These are phyloP conservation scores for Zasmidium cellare DNA, from an alignment of 2,329 filamentous ascomycete species.

Conservation along the genomic window DNA sequence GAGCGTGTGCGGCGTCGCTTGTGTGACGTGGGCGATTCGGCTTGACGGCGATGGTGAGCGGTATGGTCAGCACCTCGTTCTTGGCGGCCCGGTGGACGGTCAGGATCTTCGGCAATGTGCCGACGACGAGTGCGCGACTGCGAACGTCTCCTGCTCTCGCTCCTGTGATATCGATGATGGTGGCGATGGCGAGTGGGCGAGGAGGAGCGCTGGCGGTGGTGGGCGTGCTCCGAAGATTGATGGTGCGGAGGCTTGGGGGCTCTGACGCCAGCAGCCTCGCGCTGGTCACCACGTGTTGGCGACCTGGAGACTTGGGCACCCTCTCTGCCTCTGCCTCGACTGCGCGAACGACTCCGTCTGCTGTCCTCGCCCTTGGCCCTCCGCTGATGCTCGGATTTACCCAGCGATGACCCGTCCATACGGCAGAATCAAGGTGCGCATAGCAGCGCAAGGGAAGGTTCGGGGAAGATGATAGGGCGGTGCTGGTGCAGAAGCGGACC, in stretches of 20 bases:
- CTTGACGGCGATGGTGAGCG: slow-evolving; percentile 15
- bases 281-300: slow-evolving; percentile 6
- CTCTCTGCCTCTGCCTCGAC: slow-evolving; percentile 1
- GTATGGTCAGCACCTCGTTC: slow-evolving; percentile 9
- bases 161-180: not conserved
- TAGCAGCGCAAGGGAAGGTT: slow-evolving; percentile 7
- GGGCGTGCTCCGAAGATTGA: not conserved
- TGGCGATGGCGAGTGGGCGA: slow-evolving; percentile 13
- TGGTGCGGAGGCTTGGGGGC: slow-evolving; percentile 5
- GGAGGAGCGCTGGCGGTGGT: slow-evolving; percentile 11
- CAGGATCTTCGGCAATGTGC: slow-evolving; percentile 2
- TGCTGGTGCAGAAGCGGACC: not conserved
- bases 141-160: not conserved
- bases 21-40: slow-evolving; percentile 23
- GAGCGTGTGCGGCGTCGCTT: slow-evolving; percentile 26
- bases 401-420: slow-evolving; percentile 22
- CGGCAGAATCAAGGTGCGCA: slow-evolving; percentile 16
- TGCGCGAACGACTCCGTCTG: slow-evolving; percentile 3
- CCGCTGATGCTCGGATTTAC: slow-evolving; percentile 9
- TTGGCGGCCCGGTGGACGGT: slow-evolving; percentile 15
- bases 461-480: not conserved
- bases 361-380: slow-evolving; percentile 1
- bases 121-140: not conserved
- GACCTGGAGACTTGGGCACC: not conserved
- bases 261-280: slow-evolving; percentile 3